Base-by-base conservation (phyloP, 176 grass and related monocot species). In the Oryza meyeriana region DNA sequence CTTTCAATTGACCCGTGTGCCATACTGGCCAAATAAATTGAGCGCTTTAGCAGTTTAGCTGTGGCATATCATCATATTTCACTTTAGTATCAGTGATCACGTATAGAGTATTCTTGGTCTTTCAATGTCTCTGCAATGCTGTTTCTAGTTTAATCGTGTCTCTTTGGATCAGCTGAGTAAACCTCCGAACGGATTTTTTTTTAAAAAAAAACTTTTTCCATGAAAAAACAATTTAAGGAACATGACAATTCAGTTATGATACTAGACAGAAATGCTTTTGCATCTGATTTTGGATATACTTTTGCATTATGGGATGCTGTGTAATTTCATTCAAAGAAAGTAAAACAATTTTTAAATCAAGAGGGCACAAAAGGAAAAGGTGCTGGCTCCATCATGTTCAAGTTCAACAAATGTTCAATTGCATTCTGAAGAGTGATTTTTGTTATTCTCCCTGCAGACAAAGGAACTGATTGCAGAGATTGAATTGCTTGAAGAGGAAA, bases 401-500 rank as follows among this genome's bases (percentile, higher is more conserved):
- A 66, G 1, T 74, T n/a, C n/a, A n/a, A n/a, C n/a, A n/a, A 13
- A 50, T 41, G 1, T 81, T 69, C 42, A 75, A 39, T 76, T 34
- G 3, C 32, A 35, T 75, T 47, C 24, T 76, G 13, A 76, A 71
- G 58, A 58, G 10, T 24, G 58, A 72, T 6, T 33, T 71, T 82
- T 73, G 18, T 10, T 68, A 1, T 29, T 70, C 44, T 74, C 44
- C 80, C 75, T 74, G 35, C 79, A 98, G 96, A 95, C 96, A 44
- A 93, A 73, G 83, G 93, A 98, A 59, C 82, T 98, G 36, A 92
- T 93, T 72, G 87, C 90, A 26, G 96, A 98, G 76, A 98, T 98
- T 10, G 96, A 98, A 84, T 77, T 93, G 58, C 96, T 98, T 1
- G 91, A 98, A 79, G 96, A 98, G 88, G 96, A 98, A 87, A 95